Base-by-base conservation (phyloP, 305 asterid species). In the Rubia tinctorum region DNA sequence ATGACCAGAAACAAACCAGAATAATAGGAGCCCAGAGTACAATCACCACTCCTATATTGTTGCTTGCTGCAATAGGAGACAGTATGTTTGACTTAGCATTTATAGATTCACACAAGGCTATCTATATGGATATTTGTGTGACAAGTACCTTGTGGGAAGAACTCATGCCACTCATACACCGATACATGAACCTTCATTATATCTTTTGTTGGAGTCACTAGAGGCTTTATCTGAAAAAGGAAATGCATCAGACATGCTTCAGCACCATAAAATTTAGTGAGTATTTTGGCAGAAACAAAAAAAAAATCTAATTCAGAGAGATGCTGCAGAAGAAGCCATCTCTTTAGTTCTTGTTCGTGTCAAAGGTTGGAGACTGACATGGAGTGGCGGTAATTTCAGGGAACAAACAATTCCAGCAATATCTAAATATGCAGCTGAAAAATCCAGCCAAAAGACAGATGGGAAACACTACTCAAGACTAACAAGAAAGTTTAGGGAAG, bases 1-100 rank as follows among this genome's bases (percentile, higher is more conserved):
- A 56, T 59, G 37, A 30, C 61, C 43, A 75, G 66, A 49, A 77
- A 76, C 96, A 69, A 83, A 95, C 99, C 53, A 95, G 88, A 75
- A 95, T 89, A 73, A 95, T 64, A 58, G 99, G 99, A 71, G 98
- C 81, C 99, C 99, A 95, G 11, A 95, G 85, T 51, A 96, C 94
- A 85, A 95, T 88, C 81, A 95, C 95, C 18, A 95, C 99, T 75
- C 97, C 98, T 63, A 95, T 87, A 78, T 95, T 92, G 82, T 87
- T 71, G 53, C 80, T 95, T 44, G 99, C 99, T 95, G 94, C 77
- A 86, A 75, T 72, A 68, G 66, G 70, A 73, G 77, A 62, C 45
- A 49, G 65, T 66, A 18, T 47, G 70, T 55, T 30, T 73, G 74
- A 75, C 51, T 43, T 10, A 51, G 43, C 51, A 30, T 73, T 23